A percentile compares a stretch with the other conserved stretches of the same genome.
phyloP scores from a whole-genome alignment of 2,329 filamentous ascomycete genomes.

The Xylariaceae sp. region DNA sequence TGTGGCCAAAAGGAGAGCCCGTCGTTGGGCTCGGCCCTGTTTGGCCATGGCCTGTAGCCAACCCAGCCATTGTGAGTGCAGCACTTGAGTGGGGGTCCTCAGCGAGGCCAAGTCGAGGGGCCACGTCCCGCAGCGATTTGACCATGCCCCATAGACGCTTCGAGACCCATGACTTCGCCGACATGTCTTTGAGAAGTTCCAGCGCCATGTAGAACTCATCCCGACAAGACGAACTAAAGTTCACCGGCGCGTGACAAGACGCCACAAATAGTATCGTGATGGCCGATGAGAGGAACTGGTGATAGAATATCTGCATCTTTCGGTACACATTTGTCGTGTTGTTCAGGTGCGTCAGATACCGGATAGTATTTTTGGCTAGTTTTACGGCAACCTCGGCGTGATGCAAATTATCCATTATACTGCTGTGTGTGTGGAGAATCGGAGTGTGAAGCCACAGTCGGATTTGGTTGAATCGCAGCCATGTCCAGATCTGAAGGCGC shows the following conservation, averaged over 20 bases:
- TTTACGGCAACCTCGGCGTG: constrained; percentile 78
- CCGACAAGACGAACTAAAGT: constrained; percentile 71
- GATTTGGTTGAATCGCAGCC: constrained; percentile 87
- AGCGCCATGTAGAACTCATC: constrained; percentile 82
- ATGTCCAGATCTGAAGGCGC: constrained; percentile 82
- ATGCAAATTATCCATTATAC: constrained; percentile 76
- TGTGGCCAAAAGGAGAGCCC: constrained; percentile 26
- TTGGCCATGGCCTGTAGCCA: constrained; percentile 54
- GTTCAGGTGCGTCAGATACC: constrained; percentile 73
- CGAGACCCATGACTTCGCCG: constrained; percentile 73
- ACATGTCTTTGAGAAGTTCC: constrained; percentile 75
- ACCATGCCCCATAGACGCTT: constrained; percentile 78
- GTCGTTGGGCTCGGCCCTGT: constrained; percentile 30
- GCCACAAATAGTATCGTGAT: constrained; percentile 79
- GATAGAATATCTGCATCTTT: constrained; percentile 76
- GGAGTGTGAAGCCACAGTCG: constrained; percentile 89
- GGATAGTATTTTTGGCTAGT: constrained; percentile 78
- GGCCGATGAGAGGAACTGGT: constrained; percentile 78
- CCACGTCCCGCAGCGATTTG: constrained; percentile 73
- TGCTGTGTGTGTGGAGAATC: constrained; percentile 82
- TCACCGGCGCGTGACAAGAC: constrained; percentile 74
- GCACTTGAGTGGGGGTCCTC: constrained; percentile 59
- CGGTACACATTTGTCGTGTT: constrained; percentile 75
- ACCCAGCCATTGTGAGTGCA: constrained; percentile 62
- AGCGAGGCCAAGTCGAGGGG: constrained; percentile 70